A percentile compares a stretch with the other conserved stretches of the same genome.
phyloP scores from a whole-genome alignment of 176 grass and related monocot genomes.

The Avena atlantica region DNA sequence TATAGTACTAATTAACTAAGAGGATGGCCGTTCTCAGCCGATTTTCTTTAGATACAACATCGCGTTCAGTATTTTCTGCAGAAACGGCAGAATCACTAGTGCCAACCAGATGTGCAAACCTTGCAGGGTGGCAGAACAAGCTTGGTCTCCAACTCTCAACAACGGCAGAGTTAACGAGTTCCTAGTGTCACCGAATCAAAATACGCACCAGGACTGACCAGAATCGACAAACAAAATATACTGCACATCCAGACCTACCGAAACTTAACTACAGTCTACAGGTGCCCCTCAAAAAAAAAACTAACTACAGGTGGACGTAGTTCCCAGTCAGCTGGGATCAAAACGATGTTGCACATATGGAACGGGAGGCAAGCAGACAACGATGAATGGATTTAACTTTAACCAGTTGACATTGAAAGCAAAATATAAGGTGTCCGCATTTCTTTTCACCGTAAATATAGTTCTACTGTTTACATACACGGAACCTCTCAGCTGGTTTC shows the following conservation, averaged over 20 bases:
- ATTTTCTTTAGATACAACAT: not conserved
- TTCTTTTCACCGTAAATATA: too few species aligned
- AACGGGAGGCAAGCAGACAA: not conserved
- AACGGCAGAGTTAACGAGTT: not conserved
- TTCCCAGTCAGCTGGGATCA: not conserved
- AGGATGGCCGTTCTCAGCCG: too few species aligned
- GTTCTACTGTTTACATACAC: not conserved
- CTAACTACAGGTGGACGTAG: not conserved
- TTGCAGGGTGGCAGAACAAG: too few species aligned
- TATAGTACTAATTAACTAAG: too few species aligned
- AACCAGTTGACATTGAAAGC: not conserved
- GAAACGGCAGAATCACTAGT: not conserved
- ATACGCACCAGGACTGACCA: not conserved
- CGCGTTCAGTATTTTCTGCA: not conserved
- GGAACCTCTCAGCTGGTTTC: conserved; percentile 17
- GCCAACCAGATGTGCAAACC: not conserved
- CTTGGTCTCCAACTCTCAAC: not conserved
- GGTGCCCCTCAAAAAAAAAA: too few species aligned
- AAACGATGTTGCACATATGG: not conserved
- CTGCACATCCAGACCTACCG: not conserved
- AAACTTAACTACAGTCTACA: too few species aligned
- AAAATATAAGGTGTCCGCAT: not conserved
- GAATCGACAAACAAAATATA: not conserved
- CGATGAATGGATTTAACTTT: not conserved
- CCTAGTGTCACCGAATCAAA: not conserved